A percentile compares a stretch with the other conserved stretches of the same genome.
phyloP scores from a whole-genome alignment of 2,329 filamentous ascomycete species.

The Colletotrichum cordylinicola region DNA sequence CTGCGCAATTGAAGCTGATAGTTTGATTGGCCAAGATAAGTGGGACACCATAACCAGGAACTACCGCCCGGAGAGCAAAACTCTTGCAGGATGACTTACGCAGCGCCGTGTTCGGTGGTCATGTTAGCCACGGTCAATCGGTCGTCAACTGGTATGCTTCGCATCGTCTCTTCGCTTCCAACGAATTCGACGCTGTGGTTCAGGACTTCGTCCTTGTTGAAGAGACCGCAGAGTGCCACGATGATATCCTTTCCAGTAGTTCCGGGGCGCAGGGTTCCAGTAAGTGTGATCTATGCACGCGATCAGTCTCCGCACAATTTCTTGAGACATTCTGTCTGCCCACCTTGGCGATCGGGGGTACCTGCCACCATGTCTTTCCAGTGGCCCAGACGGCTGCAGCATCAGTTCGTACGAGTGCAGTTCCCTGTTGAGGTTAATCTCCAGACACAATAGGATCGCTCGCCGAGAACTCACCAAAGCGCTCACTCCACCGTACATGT shows the following conservation, averaged over 20 bases:
- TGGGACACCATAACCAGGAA: not conserved
- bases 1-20: not conserved
- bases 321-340: accelerated
- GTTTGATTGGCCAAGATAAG: not conserved
- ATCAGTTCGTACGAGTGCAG: conserved; percentile 80
- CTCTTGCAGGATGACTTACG: conserved; percentile 34
- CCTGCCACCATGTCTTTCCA: conserved; percentile 84
- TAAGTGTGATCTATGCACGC: conserved; percentile 57
- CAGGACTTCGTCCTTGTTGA: conserved; percentile 86
- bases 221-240: conserved; percentile 83
- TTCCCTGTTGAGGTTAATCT: conserved; percentile 64
- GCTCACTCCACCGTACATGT: conserved; percentile 82
- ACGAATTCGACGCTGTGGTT: conserved; percentile 92
- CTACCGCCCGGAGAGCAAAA: not conserved
- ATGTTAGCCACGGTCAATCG: conserved; percentile 80
- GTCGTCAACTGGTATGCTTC: conserved; percentile 73
- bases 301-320: not conserved
- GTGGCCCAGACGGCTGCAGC: conserved; percentile 88
- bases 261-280: conserved; percentile 75
- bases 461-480: not conserved
- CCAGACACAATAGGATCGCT: accelerated
- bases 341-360: conserved; percentile 83
- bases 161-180: conserved; percentile 79
- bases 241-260: conserved; percentile 96
- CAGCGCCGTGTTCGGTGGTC: conserved; percentile 82